Percentiles rank a stretch among this genome's conserved stretches.
These are phyloP conservation scores for Populus hybrid DNA, from an alignment of 441 rosid species.

Conservation along the genomic window DNA sequence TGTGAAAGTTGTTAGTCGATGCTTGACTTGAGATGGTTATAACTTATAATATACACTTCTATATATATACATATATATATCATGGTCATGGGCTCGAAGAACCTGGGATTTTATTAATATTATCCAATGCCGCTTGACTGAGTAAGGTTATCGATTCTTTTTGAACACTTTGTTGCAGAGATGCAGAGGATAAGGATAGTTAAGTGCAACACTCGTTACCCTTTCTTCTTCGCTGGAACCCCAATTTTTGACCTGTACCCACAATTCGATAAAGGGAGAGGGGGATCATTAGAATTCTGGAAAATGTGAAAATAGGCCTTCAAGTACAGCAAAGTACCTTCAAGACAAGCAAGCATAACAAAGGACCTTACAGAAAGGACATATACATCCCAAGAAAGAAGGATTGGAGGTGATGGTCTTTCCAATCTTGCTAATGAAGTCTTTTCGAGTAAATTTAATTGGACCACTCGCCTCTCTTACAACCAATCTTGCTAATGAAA, in stretches of 20 bases:
- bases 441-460: too few relatives aligned
- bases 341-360: neutral
- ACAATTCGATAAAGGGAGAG: neutral
- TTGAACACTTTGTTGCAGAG: neutral
- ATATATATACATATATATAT: too few relatives aligned
- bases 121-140: slow-evolving; percentile 16
- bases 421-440: too few relatives aligned
- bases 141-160: neutral
- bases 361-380: neutral
- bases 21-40: slow-evolving; percentile 12
- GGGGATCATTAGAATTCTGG: neutral
- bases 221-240: neutral
- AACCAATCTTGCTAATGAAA: too few relatives aligned
- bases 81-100: slow-evolving; percentile 26
- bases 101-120: slow-evolving; percentile 2
- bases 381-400: neutral
- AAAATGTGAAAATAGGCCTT: neutral
- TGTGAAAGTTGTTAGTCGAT: slow-evolving; percentile 25
- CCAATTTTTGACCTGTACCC: neutral
- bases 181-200: neutral
- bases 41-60: neutral
- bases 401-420: neutral
- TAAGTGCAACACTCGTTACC: neutral
- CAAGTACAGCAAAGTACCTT: neutral
- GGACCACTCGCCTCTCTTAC: too few relatives aligned